Base-by-base conservation (phyloP, 192 early-diverging fungal species). In the Hyaloraphidium curvatum region DNA sequence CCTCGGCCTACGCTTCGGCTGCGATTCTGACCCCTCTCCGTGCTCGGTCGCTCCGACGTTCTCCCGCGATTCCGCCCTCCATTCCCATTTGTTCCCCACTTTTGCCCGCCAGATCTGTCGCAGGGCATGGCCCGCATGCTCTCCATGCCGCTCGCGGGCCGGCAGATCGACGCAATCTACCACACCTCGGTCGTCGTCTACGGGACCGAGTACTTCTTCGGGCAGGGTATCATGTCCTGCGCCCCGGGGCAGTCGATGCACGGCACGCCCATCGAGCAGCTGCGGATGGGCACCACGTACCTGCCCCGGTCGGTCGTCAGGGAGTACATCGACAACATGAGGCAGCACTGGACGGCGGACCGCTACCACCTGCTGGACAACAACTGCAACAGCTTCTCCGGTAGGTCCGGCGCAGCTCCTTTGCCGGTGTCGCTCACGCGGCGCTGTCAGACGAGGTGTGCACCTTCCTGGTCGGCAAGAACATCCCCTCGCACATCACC, bases 351-450 rank as follows among this genome's bases (percentile, higher is more conserved):
- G 69, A 67, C 63, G 14, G 73, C 81, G 0, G 82, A 82, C 27
- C 76, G 77, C 39, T 91, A 91, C 59, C 85, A 89, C 67, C 57
- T 91, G 28, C 67, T 91, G 23, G 78, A 91, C 54, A 81, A 84
- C 62, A 92, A 92, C 63, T 92, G 89, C 73, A 92, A 62, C 43
- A 35, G n/a, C 23, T 35, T 43, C 31, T 5, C 25, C 1, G 21
- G 41, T 63, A n/a, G n/a, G n/a, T n/a, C n/a, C n/a, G n/a, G n/a
- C n/a, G n/a, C n/a, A 16, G 28, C 28, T 7, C 7, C 28, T 40
- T 40, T 2, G 21, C 23, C 5, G 27, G 5, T 5, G 5, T 2
- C 11, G 27, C 2, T 23, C 26, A 33, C 14, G 83, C 58, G 76
- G 64, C 14, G n/a, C 86, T 88, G 50, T 71, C 78, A 7, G 76